Percentiles rank a stretch among this genome's conserved stretches.
phyloP scores from a whole-genome alignment of 148 eudicot genomes.

The Fagopyrum homotropicum region DNA sequence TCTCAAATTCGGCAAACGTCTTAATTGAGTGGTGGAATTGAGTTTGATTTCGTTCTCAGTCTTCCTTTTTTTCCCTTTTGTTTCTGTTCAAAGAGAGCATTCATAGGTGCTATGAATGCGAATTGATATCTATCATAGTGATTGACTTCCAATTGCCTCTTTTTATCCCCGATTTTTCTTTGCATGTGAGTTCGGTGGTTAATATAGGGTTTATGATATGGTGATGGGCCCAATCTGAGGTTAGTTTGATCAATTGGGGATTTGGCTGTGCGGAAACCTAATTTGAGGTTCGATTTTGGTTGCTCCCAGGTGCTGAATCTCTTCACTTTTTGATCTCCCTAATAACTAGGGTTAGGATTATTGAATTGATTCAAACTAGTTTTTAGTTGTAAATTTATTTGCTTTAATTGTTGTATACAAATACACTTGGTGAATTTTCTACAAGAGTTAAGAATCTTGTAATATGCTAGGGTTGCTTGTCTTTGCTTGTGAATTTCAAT shows the following conservation, averaged over 20 bases:
- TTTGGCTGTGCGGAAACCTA: background rate
- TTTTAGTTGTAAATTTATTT: no score
- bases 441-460: background rate
- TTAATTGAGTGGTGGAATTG: background rate
- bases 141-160: background rate
- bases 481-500: background rate
- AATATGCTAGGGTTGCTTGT: conserved; percentile 2
- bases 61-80: background rate
- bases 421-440: background rate
- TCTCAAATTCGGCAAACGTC: background rate
- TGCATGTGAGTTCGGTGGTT: conserved; percentile 4
- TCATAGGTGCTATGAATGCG: background rate
- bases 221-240: conserved; percentile 5
- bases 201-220: background rate
- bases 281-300: background rate
- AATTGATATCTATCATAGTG: background rate
- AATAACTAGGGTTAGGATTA: background rate
- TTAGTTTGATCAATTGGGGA: conserved; percentile 1
- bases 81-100: background rate
- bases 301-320: background rate
- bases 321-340: background rate
- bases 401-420: background rate
- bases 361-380: background rate
- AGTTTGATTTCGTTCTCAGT: background rate
- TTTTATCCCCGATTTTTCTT: background rate